Evolutionary conservation across 306 rosid species (phyloP).

Genomic region (Castanopsis chinensis): DNA sequence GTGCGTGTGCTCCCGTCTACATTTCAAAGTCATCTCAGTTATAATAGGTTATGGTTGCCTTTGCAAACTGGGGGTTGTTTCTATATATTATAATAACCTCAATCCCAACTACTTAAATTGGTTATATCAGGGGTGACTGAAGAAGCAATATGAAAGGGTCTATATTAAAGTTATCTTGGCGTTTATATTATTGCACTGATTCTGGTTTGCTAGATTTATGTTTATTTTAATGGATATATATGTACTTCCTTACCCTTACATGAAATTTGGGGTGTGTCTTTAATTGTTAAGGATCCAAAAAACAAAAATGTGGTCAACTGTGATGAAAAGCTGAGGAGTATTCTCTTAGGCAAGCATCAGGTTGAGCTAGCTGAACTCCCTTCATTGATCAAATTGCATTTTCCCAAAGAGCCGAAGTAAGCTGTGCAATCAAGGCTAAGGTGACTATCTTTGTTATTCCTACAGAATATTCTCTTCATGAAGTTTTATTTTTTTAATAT

Average conservation of each 20-base stretch:
- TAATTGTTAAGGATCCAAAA: conserved; percentile 60
- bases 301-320: conserved; percentile 86
- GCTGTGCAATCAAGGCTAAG: conserved; percentile 16
- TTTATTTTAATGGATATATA: background rate
- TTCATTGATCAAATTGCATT: conserved; percentile 77
- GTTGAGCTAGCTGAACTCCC: conserved; percentile 89
- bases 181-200: background rate
- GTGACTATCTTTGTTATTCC: background rate
- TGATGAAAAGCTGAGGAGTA: conserved; percentile 68
- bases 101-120: background rate
- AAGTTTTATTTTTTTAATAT: conserved; percentile 5
- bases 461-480: background rate
- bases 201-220: background rate
- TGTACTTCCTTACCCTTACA: conserved; percentile 7
- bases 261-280: conserved; percentile 21
- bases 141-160: background rate
- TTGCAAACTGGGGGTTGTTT: background rate
- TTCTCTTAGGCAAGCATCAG: conserved; percentile 71
- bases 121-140: background rate
- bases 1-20: too few relatives aligned
- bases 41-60: background rate
- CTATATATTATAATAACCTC: background rate
- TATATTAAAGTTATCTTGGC: background rate
- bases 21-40: background rate
- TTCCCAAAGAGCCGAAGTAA: conserved; percentile 74